phyloP scores from a whole-genome alignment of 371 early-diverging fungal genomes.

The Actinomortierella wolfii region DNA sequence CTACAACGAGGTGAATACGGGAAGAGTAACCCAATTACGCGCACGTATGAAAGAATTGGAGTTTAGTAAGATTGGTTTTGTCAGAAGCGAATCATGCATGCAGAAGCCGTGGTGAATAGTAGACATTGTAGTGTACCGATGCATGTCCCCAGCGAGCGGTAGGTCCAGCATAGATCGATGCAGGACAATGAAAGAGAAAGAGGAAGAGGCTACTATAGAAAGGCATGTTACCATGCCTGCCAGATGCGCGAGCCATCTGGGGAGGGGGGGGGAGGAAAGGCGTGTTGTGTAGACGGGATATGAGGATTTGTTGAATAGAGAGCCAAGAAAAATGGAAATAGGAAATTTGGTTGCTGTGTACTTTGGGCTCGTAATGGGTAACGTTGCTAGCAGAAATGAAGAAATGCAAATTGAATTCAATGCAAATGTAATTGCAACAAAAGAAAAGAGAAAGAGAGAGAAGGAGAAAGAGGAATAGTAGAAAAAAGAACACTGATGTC shows the following conservation, averaged over 20 bases:
- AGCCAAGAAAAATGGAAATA: not conserved
- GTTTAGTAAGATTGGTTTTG: not conserved
- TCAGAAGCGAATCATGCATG: not conserved
- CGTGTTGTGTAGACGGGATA: not conserved
- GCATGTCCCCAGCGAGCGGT: constrained; percentile 43
- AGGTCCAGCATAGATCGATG: constrained; percentile 12
- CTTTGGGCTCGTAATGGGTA: too few species aligned
- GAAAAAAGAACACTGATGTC: too few species aligned
- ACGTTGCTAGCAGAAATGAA: too few species aligned
- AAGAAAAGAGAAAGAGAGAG: not conserved
- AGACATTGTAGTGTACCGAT: constrained; percentile 14
- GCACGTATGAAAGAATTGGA: not conserved
- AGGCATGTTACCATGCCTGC: constrained; percentile 2
- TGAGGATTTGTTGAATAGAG: not conserved
- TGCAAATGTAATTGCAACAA: not conserved
- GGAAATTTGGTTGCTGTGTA: too few species aligned
- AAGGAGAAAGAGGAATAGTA: not conserved
- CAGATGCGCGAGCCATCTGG: not conserved
- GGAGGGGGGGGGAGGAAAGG: constrained; percentile 3
- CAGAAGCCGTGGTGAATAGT: not conserved
- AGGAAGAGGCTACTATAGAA: not conserved
- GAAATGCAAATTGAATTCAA: not conserved
- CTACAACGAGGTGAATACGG: too few species aligned
- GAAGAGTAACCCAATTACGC: too few species aligned
- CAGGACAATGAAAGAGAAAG: not conserved